Conservation (phyloP, 805 yeast species). For the Candida koratica region DNA sequence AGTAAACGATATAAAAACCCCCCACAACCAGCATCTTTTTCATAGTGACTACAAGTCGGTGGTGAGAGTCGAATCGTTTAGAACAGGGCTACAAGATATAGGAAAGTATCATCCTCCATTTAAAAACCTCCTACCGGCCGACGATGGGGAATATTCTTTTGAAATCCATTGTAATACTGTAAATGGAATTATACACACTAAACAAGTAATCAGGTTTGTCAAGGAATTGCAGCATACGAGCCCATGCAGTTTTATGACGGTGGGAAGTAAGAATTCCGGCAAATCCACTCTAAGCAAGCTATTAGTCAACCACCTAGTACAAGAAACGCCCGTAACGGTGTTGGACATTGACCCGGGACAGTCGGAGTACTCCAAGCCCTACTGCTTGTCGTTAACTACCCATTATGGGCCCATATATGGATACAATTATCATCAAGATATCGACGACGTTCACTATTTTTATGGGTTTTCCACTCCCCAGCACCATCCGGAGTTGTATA, state of each 20-base stretch:
- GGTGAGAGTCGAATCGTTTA: constrained; percentile 29
- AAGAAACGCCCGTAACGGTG: constrained; percentile 37
- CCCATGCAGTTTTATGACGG: constrained; percentile 34
- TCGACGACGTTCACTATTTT: constrained; percentile 25
- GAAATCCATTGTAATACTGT: constrained; percentile 18
- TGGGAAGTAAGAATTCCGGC: constrained; percentile 76
- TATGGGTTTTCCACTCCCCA: constrained; percentile 70
- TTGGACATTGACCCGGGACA: constrained; percentile 90
- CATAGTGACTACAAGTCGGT: constrained; percentile 41
- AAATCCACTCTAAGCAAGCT: constrained; percentile 67
- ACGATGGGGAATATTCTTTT: constrained; percentile 34
- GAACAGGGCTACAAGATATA: constrained; percentile 45
- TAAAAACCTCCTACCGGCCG: constrained; percentile 35
- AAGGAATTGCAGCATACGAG: constrained; percentile 4
- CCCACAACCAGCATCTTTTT: constrained; percentile 37
- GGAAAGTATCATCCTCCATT: constrained; percentile 43
- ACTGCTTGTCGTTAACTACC: constrained; percentile 55
- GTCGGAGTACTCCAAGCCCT: constrained; percentile 72
- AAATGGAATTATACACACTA: constrained; percentile 10
- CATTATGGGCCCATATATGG: constrained; percentile 26
- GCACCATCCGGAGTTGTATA: constrained; percentile 57
- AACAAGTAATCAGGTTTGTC: constrained; percentile 6
- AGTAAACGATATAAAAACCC: constrained; percentile 23
- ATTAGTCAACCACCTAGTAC: constrained; percentile 47
- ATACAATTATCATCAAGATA: constrained; percentile 10